phyloP scores from a whole-genome alignment of 2,329 filamentous ascomycete genomes.

The Apiospora saccharicola region DNA sequence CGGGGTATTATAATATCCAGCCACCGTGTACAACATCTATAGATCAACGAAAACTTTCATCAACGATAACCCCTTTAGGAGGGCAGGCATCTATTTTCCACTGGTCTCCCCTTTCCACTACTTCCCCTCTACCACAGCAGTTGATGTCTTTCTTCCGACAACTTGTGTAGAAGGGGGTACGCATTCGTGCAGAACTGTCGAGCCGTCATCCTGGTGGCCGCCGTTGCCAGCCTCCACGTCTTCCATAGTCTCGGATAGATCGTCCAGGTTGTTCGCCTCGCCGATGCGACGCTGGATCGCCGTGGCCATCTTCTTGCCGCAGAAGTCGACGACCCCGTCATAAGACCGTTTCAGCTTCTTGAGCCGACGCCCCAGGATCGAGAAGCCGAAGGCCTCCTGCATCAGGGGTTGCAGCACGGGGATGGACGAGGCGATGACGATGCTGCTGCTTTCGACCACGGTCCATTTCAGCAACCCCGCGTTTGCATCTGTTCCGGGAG shows the following conservation, averaged over 20 bases:
- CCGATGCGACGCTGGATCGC: neutral
- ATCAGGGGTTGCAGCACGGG: constrained; percentile 39
- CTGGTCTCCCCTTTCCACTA: neutral
- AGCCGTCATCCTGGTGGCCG: neutral
- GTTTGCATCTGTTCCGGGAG: constrained; percentile 32
- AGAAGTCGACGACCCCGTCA: neutral
- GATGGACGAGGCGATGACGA: constrained; percentile 41
- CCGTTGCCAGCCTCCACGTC: neutral
- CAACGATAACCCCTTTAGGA: no score
- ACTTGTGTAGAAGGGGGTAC: neutral
- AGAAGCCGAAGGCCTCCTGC: constrained; percentile 30
- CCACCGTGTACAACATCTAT: no score
- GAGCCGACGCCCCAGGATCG: neutral
- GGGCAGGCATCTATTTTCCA: no score
- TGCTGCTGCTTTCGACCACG: constrained; percentile 38
- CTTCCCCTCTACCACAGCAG: neutral
- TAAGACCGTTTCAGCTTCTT: neutral
- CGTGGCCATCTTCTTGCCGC: neutral
- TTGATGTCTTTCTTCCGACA: neutral
- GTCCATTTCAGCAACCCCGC: constrained; percentile 32
- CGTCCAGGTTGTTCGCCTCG: neutral
- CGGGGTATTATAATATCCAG: no score
- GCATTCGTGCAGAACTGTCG: neutral
- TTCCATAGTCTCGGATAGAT: neutral
- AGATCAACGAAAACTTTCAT: no score